Evolutionary conservation across 306 rosid species (phyloP), one percentile per base, ranked within the genome.

Genomic region (Fragaria vesca): DNA sequence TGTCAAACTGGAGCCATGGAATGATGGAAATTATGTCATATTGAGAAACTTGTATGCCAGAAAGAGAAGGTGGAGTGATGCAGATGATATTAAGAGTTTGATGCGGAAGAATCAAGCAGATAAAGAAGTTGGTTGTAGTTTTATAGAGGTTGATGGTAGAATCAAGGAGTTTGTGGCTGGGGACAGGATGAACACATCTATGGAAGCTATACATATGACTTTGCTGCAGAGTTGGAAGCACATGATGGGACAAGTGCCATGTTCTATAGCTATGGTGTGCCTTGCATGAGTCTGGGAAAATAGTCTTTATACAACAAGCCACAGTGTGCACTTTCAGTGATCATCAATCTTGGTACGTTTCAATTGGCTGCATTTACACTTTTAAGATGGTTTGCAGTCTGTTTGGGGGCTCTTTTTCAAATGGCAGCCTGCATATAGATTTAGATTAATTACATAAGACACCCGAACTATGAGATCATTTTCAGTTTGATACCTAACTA

Each of bases 111-210:
- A 79, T 73, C 90, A 86, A 79, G 83, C 84, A 50, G 68, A 63
- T 76, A 93, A 90, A 86, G 94, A 85, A 79, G 84, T 86, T 24
- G 94, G 90, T 54, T 86, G 80, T 73, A 93, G 93, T 76, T 82
- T 83, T 62, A 81, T 93, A 78, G 93, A 87, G 81, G 79, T 89
- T 65, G 87, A 85, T 77, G 91, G 87, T 76, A 82, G 62, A 71
- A 84, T 89, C 75, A 80, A 26, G 69, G 90, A 90, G 77, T 87
- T 90, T 82, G 85, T 79, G 51, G 89, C 90, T 21, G 92, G 91
- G 68, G 61, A 79, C 74, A 66, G 74, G 69, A 60, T 63, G 81
- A 78, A 80, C 68, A 77, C 85, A 0, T 61, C 74, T 71, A 58
- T 43, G 5, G 90, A 85, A 21, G 62, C 20, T 76, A 73, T 84